phyloP scores from a whole-genome alignment of 345 rosid species.

The Hibiscus tridactylites region DNA sequence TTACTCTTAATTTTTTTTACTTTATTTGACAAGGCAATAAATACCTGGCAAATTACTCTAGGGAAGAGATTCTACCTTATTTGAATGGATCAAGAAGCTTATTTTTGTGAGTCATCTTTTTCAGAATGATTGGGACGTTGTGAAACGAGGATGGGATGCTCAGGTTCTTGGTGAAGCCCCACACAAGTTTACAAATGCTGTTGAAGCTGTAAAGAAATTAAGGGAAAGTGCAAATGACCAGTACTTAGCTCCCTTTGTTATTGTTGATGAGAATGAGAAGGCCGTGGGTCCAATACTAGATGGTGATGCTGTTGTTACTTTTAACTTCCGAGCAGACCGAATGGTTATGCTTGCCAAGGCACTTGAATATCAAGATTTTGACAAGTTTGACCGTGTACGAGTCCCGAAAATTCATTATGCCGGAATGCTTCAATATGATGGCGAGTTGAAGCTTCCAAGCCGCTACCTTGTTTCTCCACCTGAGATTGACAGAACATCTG shows the following conservation, averaged over 20 bases:
- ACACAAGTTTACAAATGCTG: constrained; percentile 61
- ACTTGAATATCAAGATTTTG: constrained; percentile 81
- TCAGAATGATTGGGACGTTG: constrained; percentile 94
- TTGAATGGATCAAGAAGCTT: background rate
- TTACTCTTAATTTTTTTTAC: background rate
- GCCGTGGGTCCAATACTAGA: constrained; percentile 85
- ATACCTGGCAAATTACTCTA: background rate
- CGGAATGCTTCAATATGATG: constrained; percentile 98
- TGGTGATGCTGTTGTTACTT: constrained; percentile 93
- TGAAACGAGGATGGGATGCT: constrained; percentile 98
- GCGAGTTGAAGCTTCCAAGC: constrained; percentile 82
- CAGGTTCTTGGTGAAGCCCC: constrained; percentile 99
- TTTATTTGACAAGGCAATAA: background rate
- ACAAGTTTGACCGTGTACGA: constrained; percentile 83
- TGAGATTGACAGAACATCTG: constrained; percentile 91
- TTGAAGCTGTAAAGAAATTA: constrained; percentile 82
- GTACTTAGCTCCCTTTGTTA: constrained; percentile 87
- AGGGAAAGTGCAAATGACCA: constrained; percentile 81
- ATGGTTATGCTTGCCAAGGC: constrained; percentile 96
- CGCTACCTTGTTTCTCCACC: constrained; percentile 93
- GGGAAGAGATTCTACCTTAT: background rate
- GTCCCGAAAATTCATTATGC: constrained; percentile 79
- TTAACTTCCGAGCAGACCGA: constrained; percentile 93
- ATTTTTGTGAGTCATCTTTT: background rate
- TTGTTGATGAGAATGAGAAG: constrained; percentile 65